Percentiles rank a stretch among this genome's conserved stretches.
Evolutionary conservation across 2,329 filamentous ascomycete genomes (phyloP).

Genomic region (Sarocladium kiliense): DNA sequence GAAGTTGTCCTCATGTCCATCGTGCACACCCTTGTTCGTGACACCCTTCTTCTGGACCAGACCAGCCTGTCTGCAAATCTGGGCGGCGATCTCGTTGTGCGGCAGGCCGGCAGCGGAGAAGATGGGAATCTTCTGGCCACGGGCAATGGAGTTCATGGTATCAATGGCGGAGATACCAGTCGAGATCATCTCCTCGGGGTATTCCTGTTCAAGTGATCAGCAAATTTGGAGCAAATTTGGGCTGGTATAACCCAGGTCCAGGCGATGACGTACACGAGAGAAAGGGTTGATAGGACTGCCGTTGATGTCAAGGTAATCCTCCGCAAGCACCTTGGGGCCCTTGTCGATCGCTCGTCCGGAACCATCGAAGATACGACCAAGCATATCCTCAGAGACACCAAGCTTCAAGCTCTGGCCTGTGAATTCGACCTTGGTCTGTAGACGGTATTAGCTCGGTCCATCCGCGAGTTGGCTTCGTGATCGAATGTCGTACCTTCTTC

Average conservation of each 20-base stretch:
- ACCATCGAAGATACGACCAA: slow-evolving; percentile 97
- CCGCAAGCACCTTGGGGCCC: slow-evolving; percentile 93
- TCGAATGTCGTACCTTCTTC: slow-evolving; percentile 69
- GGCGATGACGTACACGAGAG: slow-evolving; percentile 64
- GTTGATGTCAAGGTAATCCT: slow-evolving; percentile 99
- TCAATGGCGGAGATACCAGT: slow-evolving; percentile 99
- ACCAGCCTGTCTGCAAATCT: slow-evolving; percentile 96
- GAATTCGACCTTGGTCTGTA: slow-evolving; percentile 92
- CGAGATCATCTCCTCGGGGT: slow-evolving; percentile 99
- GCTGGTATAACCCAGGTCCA: no score
- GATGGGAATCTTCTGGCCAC: slow-evolving; percentile 99
- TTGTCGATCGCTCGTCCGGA: slow-evolving; percentile 98
- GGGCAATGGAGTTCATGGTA: slow-evolving; percentile 96
- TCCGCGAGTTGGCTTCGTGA: background rate
- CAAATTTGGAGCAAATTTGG: no score
- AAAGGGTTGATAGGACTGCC: slow-evolving; percentile 98
- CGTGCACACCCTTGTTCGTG: slow-evolving; percentile 90
- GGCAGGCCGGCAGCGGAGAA: slow-evolving; percentile 98
- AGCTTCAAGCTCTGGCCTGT: slow-evolving; percentile 96
- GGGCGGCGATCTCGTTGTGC: slow-evolving; percentile 98
- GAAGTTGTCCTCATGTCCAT: slow-evolving; percentile 98
- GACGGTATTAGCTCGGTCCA: slow-evolving; percentile 19
- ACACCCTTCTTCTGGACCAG: slow-evolving; percentile 74
- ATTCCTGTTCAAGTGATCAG: slow-evolving; percentile 57
- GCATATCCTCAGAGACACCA: slow-evolving; percentile 98